Evolutionary conservation across 2,329 filamentous ascomycete genomes (phyloP).

Genomic region (Aspergillus ibericus): DNA sequence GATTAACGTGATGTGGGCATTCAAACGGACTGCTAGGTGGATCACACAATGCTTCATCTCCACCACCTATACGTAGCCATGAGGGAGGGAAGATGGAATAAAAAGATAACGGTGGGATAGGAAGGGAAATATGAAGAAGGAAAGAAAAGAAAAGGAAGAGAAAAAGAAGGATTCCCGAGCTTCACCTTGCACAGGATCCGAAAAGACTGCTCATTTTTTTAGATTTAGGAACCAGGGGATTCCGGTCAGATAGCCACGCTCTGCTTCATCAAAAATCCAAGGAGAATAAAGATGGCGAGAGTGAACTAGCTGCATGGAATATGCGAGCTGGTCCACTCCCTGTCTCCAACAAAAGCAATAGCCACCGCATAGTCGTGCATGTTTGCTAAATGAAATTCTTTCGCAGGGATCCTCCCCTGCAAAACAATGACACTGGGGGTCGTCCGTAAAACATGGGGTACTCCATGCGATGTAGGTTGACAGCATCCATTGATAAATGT

Average conservation of each 20-base stretch:
- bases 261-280: constrained; percentile 5
- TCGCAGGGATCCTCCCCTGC: constrained; percentile 12
- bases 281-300: constrained; percentile 8
- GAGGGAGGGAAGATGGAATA: background rate
- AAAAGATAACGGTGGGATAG: background rate
- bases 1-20: constrained; percentile 17
- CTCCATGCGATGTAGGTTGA: background rate
- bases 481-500: background rate
- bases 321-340: constrained; percentile 18
- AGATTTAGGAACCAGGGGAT: constrained; percentile 2
- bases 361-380: constrained; percentile 12
- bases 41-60: constrained; percentile 3
- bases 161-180: background rate
- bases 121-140: constrained; percentile 5
- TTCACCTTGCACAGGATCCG: constrained; percentile 5
- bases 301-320: constrained; percentile 20
- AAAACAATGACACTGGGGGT: constrained; percentile 2
- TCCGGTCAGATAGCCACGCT: constrained; percentile 6
- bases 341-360: constrained; percentile 9
- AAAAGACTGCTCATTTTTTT: constrained; percentile 4
- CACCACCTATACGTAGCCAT: constrained; percentile 17
- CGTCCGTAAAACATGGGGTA: constrained; percentile 1
- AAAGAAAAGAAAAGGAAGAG: background rate
- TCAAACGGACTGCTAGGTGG: background rate
- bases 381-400: constrained; percentile 16